Conservation (phyloP, 1,284 basidiomycete species). For the Cryptococcus sp. region DNA sequence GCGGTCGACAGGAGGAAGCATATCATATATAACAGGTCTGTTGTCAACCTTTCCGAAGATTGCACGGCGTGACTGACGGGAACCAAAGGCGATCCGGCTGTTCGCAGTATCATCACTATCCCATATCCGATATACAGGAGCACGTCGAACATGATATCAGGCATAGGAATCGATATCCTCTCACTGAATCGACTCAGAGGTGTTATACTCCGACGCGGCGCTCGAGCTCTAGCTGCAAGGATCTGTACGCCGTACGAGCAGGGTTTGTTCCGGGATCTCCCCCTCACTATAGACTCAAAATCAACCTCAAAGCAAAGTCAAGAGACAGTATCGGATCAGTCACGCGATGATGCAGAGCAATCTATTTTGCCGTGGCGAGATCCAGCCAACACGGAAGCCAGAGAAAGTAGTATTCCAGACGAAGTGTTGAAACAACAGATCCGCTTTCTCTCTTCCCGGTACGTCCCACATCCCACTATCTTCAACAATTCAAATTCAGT, state of each 20-base stretch:
- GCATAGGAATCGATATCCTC: conserved; percentile 76
- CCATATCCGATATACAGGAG: too few species aligned
- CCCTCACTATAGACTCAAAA: not conserved
- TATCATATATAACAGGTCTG: too few species aligned
- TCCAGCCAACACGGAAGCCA: too few species aligned
- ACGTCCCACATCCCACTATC: conserved; percentile 2
- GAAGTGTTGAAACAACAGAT: conserved; percentile 12
- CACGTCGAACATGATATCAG: conserved; percentile 58
- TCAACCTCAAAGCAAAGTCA: too few species aligned
- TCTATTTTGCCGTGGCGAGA: not conserved
- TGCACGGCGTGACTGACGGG: too few species aligned
- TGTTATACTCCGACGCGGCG: conserved; percentile 60
- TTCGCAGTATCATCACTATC: too few species aligned
- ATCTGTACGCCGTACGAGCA: conserved; percentile 56
- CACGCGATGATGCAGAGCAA: too few species aligned
- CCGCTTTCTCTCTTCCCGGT: conserved; percentile 25
- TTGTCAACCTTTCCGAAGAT: too few species aligned
- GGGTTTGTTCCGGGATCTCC: conserved; percentile 9
- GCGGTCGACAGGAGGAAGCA: too few species aligned
- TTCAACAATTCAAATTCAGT: not conserved
- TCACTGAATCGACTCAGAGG: conserved; percentile 66
- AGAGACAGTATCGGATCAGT: too few species aligned
- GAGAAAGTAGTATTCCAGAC: not conserved
- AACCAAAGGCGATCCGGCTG: too few species aligned
- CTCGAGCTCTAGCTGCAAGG: conserved; percentile 63